Evolutionary conservation across 1,284 basidiomycete species (phyloP).

Genomic region (Sporisorium reilianum): DNA sequence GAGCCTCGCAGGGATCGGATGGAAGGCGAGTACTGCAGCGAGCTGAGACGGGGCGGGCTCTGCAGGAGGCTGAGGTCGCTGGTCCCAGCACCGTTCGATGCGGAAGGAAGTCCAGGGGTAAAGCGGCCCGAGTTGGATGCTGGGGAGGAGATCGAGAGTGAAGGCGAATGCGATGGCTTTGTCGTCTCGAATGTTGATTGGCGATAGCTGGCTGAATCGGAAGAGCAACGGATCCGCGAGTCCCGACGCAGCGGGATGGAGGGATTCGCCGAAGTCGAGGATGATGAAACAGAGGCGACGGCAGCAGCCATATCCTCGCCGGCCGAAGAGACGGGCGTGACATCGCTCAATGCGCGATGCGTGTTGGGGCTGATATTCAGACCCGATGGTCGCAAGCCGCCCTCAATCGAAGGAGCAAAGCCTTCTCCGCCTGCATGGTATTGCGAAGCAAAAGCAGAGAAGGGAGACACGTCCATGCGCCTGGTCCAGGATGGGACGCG

Average conservation of each 20-base stretch:
- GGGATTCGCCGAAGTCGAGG: conserved; percentile 5
- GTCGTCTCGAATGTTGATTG: not conserved
- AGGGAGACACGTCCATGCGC: conserved; percentile 24
- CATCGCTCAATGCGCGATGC: conserved; percentile 36
- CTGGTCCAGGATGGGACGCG: conserved; percentile 53
- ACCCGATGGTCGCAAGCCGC: conserved; percentile 14
- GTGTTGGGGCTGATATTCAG: conserved; percentile 10
- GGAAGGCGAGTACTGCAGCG: conserved; percentile 30
- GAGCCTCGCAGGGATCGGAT: conserved; percentile 15
- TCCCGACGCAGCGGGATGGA: conserved; percentile 37
- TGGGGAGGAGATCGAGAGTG: conserved; percentile 22
- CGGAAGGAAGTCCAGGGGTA: not conserved
- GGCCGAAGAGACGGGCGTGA: conserved; percentile 24
- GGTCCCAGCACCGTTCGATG: conserved; percentile 11
- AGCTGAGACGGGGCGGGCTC: conserved; percentile 32
- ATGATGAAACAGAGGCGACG: conserved; percentile 12
- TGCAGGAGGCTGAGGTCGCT: conserved; percentile 17
- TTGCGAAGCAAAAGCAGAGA: conserved; percentile 8
- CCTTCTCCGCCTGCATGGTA: not conserved
- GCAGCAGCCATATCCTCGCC: conserved; percentile 13
- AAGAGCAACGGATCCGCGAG: conserved; percentile 42
- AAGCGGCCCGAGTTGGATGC: conserved; percentile 19
- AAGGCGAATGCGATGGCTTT: conserved; percentile 16
- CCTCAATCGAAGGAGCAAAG: conserved; percentile 1
- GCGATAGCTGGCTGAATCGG: conserved; percentile 26